Percentiles rank a stretch among this genome's conserved stretches.
phyloP scores from a whole-genome alignment of 1,284 basidiomycete genomes.

The Gomphus sp. region DNA sequence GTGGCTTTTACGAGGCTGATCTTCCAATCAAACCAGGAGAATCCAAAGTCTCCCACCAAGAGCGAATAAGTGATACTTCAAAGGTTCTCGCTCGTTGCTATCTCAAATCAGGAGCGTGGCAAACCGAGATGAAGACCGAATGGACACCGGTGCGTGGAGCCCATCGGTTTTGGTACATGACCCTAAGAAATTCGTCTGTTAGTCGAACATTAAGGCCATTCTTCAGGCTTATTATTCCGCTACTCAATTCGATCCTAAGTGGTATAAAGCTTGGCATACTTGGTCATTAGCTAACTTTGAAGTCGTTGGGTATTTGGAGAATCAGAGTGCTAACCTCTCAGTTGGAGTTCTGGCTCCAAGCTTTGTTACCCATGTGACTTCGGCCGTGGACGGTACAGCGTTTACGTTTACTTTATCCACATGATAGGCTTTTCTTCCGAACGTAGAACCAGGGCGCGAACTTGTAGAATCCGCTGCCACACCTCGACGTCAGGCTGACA shows the following conservation, averaged over 20 bases:
- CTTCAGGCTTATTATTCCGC: slow-evolving; percentile 81
- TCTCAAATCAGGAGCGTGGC: slow-evolving; percentile 97
- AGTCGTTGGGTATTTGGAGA: slow-evolving; percentile 80
- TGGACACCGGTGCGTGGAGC: slow-evolving; percentile 63
- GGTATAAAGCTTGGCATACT: slow-evolving; percentile 99
- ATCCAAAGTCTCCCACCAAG: slow-evolving; percentile 45
- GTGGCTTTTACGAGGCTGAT: slow-evolving; percentile 80
- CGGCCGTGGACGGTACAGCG: slow-evolving; percentile 77
- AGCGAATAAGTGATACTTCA: slow-evolving; percentile 63
- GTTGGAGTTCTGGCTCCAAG: slow-evolving; percentile 63
- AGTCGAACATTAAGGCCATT: slow-evolving; percentile 78
- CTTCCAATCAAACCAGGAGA: slow-evolving; percentile 48
- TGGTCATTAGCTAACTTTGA: slow-evolving; percentile 98
- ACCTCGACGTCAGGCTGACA: slow-evolving; percentile 99
- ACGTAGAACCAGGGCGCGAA: slow-evolving; percentile 87
- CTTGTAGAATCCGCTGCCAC: slow-evolving; percentile 97
- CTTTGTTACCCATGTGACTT: slow-evolving; percentile 83
- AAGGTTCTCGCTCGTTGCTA: slow-evolving; percentile 92
- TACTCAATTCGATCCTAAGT: slow-evolving; percentile 86
- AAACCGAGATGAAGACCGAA: slow-evolving; percentile 68
- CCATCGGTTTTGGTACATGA: not conserved
- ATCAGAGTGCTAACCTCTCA: slow-evolving; percentile 47
- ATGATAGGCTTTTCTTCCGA: slow-evolving; percentile 94
- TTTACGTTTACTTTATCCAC: slow-evolving; percentile 66
- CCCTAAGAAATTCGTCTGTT: slow-evolving; percentile 6